phyloP scores from a whole-genome alignment of 1,284 basidiomycete genomes.

The Cutaneotrichosporon spelunceum region DNA sequence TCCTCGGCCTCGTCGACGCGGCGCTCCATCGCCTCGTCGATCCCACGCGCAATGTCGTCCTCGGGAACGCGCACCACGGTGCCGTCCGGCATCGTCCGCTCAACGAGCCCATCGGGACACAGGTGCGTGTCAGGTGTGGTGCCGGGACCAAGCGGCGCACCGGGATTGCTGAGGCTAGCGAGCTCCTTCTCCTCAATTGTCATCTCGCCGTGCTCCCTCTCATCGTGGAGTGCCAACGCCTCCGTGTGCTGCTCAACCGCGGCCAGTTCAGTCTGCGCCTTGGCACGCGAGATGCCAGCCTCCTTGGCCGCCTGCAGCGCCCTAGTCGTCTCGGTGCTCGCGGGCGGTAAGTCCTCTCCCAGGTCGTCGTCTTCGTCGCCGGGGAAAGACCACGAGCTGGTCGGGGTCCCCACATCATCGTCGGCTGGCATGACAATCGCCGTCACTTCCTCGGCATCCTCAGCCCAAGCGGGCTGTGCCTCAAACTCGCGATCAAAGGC shows the following conservation, averaged over 20 bases:
- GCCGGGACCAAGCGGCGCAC: conserved; percentile 47
- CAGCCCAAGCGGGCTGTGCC: conserved; percentile 8
- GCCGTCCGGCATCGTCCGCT: conserved; percentile 40
- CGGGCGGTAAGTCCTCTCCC: conserved; percentile 44
- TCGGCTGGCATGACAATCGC: conserved; percentile 7
- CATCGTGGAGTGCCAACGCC: conserved; percentile 1
- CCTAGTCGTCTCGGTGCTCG: neutral
- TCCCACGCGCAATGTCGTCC: conserved; percentile 47
- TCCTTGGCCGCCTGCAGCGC: conserved; percentile 1
- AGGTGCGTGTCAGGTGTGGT: conserved; percentile 41
- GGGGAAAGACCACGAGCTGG: conserved; percentile 37
- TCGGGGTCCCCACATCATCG: conserved; percentile 21
- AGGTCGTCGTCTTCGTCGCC: conserved; percentile 38
- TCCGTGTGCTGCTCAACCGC: neutral
- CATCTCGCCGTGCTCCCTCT: neutral
- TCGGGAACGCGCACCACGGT: conserved; percentile 41
- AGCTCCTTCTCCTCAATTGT: conserved; percentile 10
- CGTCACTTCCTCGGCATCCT: conserved; percentile 10
- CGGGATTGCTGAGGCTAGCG: neutral
- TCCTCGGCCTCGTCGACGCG: conserved; percentile 8
- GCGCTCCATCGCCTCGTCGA: conserved; percentile 35
- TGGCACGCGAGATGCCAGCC: conserved; percentile 1
- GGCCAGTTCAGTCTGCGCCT: neutral
- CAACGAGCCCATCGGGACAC: conserved; percentile 39
- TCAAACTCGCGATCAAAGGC: conserved; percentile 43